phyloP scores from a whole-genome alignment of 1,139 yeast species.

The Candida sp. region DNA sequence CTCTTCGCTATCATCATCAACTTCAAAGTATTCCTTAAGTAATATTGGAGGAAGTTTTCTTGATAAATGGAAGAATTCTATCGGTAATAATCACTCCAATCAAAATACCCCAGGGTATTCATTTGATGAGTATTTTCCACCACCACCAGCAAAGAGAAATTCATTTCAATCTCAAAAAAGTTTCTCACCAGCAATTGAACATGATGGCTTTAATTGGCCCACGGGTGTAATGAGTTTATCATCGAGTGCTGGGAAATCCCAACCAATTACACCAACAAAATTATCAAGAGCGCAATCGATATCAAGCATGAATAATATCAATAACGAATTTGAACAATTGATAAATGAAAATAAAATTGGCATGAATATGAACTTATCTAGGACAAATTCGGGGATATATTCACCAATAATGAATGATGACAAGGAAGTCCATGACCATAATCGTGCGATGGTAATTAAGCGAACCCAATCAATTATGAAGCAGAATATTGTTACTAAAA shows the following conservation, averaged over 20 bases:
- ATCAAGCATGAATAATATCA: constrained; percentile 27
- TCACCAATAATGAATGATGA: constrained; percentile 20
- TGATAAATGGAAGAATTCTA: constrained; percentile 44
- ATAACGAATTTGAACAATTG: constrained; percentile 8
- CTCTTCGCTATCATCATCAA: constrained; percentile 32
- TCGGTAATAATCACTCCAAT: constrained; percentile 14
- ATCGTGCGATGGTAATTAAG: constrained; percentile 26
- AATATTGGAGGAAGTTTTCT: constrained; percentile 44
- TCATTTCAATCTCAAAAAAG: constrained; percentile 35
- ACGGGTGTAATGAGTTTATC: constrained; percentile 3
- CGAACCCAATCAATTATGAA: constrained; percentile 15
- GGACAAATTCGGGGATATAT: constrained; percentile 24
- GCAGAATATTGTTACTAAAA: constrained; percentile 1
- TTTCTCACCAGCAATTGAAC: constrained; percentile 47
- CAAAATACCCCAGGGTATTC: constrained; percentile 3
- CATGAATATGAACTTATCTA: constrained; percentile 15
- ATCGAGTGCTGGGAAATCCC: constrained; percentile 4
- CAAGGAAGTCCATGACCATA: constrained; percentile 19
- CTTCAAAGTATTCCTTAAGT: constrained; percentile 37
- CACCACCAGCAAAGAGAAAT: constrained; percentile 15
- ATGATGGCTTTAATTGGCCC: constrained; percentile 41
- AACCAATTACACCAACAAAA: constrained; percentile 16
- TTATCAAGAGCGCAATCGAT: constrained; percentile 38
- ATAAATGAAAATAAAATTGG: constrained; percentile 1
- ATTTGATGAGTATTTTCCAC: constrained; percentile 2